Conservation (phyloP, 2,329 filamentous ascomycete species). For the Rhynchosporium agropyri region DNA sequence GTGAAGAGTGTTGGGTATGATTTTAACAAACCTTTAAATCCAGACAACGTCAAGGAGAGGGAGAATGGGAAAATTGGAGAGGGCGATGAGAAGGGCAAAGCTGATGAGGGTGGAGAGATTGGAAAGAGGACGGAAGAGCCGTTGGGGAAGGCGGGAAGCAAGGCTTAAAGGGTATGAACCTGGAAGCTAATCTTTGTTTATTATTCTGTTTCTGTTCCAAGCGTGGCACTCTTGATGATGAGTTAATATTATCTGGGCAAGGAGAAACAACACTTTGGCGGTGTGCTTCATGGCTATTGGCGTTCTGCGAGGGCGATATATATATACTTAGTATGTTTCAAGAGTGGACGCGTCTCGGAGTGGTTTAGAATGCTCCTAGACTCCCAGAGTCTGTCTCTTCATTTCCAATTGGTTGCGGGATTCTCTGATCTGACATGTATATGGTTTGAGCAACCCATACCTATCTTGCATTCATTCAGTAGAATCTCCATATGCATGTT, state of each 20-base stretch:
- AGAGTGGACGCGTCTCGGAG: neutral
- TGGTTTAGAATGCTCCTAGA: neutral
- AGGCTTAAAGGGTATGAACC: conserved; percentile 3
- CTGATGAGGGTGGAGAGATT: conserved; percentile 1
- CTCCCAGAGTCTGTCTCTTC: too few species aligned
- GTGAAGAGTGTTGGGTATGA: conserved; percentile 93
- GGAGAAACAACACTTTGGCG: neutral
- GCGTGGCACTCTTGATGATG: neutral
- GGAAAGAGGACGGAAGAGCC: neutral
- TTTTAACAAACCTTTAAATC: conserved; percentile 52
- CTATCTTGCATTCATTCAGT: neutral
- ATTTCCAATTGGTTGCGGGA: too few species aligned
- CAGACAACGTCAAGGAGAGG: conserved; percentile 41
- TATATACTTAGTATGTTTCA: neutral
- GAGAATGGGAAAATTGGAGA: conserved; percentile 18
- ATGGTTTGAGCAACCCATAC: neutral
- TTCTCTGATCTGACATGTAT: neutral
- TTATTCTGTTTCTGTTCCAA: neutral
- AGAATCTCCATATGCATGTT: neutral
- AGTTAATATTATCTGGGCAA: neutral
- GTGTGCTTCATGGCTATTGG: neutral
- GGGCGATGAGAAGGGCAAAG: conserved; percentile 15
- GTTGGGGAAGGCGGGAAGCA: conserved; percentile 4
- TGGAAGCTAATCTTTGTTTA: neutral
- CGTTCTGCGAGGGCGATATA: neutral